These are phyloP conservation scores for Leccinum barrowsii DNA, from an alignment of 768 basidiomycete genomes.

Conservation along the genomic window DNA sequence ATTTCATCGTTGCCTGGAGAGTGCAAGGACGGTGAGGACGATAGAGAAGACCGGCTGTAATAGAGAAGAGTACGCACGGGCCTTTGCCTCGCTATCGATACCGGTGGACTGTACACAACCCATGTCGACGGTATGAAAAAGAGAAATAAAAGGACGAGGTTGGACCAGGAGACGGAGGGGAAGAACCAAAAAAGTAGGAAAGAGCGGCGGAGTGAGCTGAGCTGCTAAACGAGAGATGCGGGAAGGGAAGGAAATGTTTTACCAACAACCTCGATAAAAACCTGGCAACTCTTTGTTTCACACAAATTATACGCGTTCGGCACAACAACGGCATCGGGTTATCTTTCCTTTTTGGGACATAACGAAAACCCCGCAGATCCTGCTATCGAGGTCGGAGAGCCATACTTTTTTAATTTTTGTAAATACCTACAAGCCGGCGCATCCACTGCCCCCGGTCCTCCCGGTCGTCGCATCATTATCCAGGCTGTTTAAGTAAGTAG, in stretches of 20 bases:
- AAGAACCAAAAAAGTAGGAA: constrained; percentile 16
- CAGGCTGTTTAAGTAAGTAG: background rate
- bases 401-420: background rate
- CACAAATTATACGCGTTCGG: constrained; percentile 19
- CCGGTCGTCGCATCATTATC: background rate
- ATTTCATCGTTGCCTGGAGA: constrained; percentile 87
- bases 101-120: constrained; percentile 71
- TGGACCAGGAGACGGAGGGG: constrained; percentile 2
- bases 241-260: background rate
- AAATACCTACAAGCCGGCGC: background rate
- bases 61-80: constrained; percentile 51
- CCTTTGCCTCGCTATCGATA: constrained; percentile 78
- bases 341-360: constrained; percentile 12
- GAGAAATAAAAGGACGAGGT: constrained; percentile 5
- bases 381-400: background rate
- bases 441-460: background rate
- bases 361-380: constrained; percentile 14
- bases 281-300: background rate
- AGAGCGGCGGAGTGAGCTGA: constrained; percentile 18
- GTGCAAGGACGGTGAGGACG: background rate
- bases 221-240: constrained; percentile 13
- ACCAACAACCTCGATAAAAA: constrained; percentile 10
- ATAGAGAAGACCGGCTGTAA: background rate
- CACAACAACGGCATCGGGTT: constrained; percentile 14
- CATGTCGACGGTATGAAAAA: constrained; percentile 39